These are phyloP conservation scores for Colletotrichum sp. DNA, from an alignment of 2,329 filamentous ascomycete genomes.

Conservation along the genomic window DNA sequence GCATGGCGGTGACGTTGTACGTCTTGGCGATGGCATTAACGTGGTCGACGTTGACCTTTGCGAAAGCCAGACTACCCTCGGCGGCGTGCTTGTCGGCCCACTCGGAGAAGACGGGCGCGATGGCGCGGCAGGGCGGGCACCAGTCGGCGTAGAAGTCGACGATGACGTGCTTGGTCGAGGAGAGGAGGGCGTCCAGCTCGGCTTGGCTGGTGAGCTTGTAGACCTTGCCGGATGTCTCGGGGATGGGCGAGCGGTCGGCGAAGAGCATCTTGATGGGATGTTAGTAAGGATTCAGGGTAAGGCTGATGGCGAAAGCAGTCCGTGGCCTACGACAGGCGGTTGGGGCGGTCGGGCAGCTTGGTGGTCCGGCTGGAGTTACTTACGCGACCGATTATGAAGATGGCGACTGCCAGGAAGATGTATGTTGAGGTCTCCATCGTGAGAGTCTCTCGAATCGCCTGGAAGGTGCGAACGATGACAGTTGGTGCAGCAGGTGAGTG, in stretches of 20 bases:
- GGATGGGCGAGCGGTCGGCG: not conserved
- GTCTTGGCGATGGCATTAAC: constrained; percentile 53
- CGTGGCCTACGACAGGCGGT: no score
- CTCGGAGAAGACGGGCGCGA: constrained; percentile 48
- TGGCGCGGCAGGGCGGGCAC: constrained; percentile 56
- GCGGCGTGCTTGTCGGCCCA: constrained; percentile 41
- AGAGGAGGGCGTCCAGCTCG: constrained; percentile 42
- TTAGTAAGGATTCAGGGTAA: not conserved
- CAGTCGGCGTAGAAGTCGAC: constrained; percentile 58
- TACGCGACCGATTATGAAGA: not conserved
- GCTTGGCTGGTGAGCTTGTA: not conserved
- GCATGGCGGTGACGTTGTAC: constrained; percentile 60
- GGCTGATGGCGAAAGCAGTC: not conserved
- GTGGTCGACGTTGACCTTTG: constrained; percentile 40
- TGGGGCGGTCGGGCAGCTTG: not conserved
- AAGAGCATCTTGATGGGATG: not conserved
- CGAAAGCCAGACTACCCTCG: constrained; percentile 52
- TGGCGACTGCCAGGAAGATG: not conserved
- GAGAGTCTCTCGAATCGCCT: not conserved
- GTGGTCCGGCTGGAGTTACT: not conserved
- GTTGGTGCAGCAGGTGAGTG: not conserved
- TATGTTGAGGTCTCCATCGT: not conserved
- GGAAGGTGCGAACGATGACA: not conserved
- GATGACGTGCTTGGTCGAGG: constrained; percentile 44
- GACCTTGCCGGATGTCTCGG: not conserved